These are phyloP conservation scores for Fusarium secorum DNA, from an alignment of 2,329 filamentous ascomycete species.

Conservation along the genomic window DNA sequence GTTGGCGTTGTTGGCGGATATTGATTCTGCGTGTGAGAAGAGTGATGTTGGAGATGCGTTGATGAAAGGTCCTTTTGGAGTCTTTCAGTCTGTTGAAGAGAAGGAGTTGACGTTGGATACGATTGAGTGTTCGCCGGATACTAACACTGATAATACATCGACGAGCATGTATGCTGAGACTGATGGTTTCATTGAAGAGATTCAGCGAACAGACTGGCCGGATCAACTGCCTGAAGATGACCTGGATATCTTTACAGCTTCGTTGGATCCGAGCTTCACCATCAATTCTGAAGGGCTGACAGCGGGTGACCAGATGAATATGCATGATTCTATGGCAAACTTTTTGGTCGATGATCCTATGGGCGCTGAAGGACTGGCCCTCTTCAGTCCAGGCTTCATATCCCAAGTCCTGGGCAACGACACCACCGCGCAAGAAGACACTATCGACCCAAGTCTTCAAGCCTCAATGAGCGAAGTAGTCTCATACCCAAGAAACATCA, in stretches of 20 bases:
- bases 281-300: conserved; percentile 1
- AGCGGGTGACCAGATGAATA: conserved; percentile 4
- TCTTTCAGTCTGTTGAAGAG: conserved; percentile 20
- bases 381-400: conserved; percentile 37
- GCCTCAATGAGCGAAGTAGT: not conserved
- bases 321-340: conserved; percentile 22
- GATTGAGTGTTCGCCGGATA: conserved; percentile 5
- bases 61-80: conserved; percentile 35
- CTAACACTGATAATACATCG: conserved; percentile 16
- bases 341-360: conserved; percentile 33
- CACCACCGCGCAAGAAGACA: not conserved
- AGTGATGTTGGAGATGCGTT: not conserved
- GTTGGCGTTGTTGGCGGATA: conserved; percentile 37
- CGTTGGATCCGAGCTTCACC: conserved; percentile 18
- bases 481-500: not conserved
- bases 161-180: conserved; percentile 24
- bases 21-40: conserved; percentile 37
- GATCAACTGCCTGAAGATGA: conserved; percentile 30
- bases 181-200: conserved; percentile 33
- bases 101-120: not conserved
- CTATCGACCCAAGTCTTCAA: not conserved
- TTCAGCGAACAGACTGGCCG: conserved; percentile 32
- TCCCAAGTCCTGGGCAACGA: conserved; percentile 31
- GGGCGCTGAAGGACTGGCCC: conserved; percentile 33
- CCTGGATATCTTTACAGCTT: conserved; percentile 31